Percentiles rank a stretch among this genome's conserved stretches.
These are phyloP conservation scores for Rhizopus delemar DNA, from an alignment of 371 early-diverging fungal species.

Conservation along the genomic window DNA sequence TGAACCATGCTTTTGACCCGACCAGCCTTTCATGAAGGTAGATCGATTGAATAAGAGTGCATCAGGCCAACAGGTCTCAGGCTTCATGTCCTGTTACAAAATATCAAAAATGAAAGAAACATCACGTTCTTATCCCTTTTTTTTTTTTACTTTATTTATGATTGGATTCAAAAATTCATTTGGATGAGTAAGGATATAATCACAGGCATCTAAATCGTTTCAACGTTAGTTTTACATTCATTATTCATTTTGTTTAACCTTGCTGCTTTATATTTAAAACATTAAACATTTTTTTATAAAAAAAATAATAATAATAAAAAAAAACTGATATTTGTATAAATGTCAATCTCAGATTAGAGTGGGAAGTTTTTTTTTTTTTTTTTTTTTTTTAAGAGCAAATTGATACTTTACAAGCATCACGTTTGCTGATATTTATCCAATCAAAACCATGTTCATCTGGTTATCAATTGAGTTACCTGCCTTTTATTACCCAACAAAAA, in stretches of 20 bases:
- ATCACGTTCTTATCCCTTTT: neutral
- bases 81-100: neutral
- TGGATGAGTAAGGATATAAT: slow-evolving; percentile 19
- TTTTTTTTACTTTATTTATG: neutral
- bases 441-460: too few relatives aligned
- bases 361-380: neutral
- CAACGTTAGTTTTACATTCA: neutral
- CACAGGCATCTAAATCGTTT: slow-evolving; percentile 9
- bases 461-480: too few relatives aligned
- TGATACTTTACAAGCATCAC: too few relatives aligned
- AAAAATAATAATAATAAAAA: neutral
- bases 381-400: neutral
- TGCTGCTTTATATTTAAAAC: neutral
- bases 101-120: too few relatives aligned
- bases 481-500: too few relatives aligned
- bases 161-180: slow-evolving; percentile 18
- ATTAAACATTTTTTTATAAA: slow-evolving; percentile 1
- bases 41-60: slow-evolving; percentile 7
- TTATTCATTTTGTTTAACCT: neutral
- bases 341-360: neutral
- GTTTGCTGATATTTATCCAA: too few relatives aligned
- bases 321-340: neutral
- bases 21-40: slow-evolving; percentile 22
- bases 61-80: slow-evolving; percentile 5
- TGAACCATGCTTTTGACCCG: slow-evolving; percentile 2